Evolutionary conservation across 768 basidiomycete genomes (phyloP).

Genomic region (Tylopilus plumbeoviolaceoides): DNA sequence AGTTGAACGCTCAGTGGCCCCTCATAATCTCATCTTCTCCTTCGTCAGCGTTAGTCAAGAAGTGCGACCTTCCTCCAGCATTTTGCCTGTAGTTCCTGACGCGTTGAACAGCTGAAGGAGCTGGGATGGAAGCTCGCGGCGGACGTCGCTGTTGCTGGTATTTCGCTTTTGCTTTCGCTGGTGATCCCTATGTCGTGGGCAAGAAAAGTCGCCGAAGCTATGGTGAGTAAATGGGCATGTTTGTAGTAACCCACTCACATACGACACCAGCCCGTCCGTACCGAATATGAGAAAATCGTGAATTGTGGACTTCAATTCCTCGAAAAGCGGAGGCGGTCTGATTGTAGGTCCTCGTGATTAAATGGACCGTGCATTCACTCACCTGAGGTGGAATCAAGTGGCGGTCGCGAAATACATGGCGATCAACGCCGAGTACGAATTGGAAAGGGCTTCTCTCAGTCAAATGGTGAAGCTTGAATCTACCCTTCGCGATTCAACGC

Average conservation of each 20-base stretch:
- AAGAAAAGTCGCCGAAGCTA: constrained; percentile 1
- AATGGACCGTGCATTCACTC: too few species aligned
- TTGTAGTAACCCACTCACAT: background rate
- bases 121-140: constrained; percentile 15
- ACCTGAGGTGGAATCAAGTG: background rate
- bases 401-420: constrained; percentile 3
- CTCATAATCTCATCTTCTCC: background rate
- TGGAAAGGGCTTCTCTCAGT: constrained; percentile 10
- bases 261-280: constrained; percentile 1
- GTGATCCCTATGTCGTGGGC: constrained; percentile 10
- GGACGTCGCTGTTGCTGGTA: constrained; percentile 12
- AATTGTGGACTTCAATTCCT: constrained; percentile 5
- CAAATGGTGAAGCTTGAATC: constrained; percentile 17
- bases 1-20: background rate
- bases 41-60: constrained; percentile 15
- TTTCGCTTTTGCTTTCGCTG: constrained; percentile 13
- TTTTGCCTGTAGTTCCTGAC: background rate
- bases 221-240: background rate
- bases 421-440: constrained; percentile 8
- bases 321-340: background rate
- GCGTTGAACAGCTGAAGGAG: constrained; percentile 12
- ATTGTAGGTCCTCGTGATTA: constrained; percentile 7
- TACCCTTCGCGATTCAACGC: constrained; percentile 7
- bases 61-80: background rate
- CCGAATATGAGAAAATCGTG: constrained; percentile 4